Conservation (phyloP, 176 grass and related monocot genomes). For the Aechmea fasciata region DNA sequence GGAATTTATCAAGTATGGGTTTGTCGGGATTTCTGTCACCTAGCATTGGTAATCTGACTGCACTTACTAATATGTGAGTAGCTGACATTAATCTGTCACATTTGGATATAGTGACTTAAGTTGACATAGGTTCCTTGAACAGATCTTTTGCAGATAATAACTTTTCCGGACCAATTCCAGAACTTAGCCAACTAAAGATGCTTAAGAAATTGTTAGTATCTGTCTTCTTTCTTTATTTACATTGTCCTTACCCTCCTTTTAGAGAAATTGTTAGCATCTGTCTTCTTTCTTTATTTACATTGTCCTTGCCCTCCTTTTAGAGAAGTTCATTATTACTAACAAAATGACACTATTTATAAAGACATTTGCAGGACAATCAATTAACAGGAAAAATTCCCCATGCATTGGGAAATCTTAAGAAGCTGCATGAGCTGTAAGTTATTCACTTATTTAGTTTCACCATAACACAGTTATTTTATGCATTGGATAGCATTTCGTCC, state of each 20-base stretch:
- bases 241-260: conserved; percentile 3
- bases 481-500: conserved; percentile 10
- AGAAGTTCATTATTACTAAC: background rate
- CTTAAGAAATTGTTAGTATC: conserved; percentile 54
- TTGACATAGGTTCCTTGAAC: conserved; percentile 27
- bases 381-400: conserved; percentile 48
- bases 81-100: conserved; percentile 12
- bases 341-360: conserved; percentile 29
- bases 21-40: conserved; percentile 57
- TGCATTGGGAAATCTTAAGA: conserved; percentile 34
- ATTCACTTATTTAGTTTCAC: background rate
- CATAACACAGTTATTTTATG: conserved; percentile 7
- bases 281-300: conserved; percentile 8
- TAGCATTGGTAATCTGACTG: conserved; percentile 57
- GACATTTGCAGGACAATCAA: conserved; percentile 74
- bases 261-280: conserved; percentile 4
- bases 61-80: conserved; percentile 64
- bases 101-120: conserved; percentile 9
- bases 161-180: conserved; percentile 58
- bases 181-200: conserved; percentile 42
- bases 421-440: conserved; percentile 69
- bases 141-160: conserved; percentile 81
- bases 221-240: conserved; percentile 1
- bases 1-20: conserved; percentile 72
- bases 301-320: conserved; percentile 1